These are phyloP conservation scores for Aspergillus ruber DNA, from an alignment of 2,329 filamentous ascomycete genomes.

Conservation along the genomic window DNA sequence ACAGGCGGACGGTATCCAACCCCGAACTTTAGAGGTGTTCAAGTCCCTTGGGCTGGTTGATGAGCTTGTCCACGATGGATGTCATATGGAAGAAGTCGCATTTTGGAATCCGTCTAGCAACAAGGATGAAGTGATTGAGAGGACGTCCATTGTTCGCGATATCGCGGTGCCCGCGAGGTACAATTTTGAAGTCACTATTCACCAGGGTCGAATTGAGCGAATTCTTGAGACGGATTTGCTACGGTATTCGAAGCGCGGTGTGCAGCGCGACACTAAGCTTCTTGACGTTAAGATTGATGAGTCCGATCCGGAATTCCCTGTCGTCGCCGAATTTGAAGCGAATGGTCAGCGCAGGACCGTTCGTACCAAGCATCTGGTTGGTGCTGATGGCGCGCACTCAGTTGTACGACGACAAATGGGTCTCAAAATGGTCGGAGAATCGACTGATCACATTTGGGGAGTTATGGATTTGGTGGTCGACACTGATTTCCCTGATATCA, in stretches of 20 bases:
- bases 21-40: conserved; percentile 39
- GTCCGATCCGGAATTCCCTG: conserved; percentile 37
- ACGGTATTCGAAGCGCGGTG: conserved; percentile 50
- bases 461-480: conserved; percentile 68
- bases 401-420: conserved; percentile 54
- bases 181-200: conserved; percentile 63
- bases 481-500: conserved; percentile 72
- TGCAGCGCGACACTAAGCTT: conserved; percentile 62
- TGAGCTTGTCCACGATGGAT: conserved; percentile 34
- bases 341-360: conserved; percentile 34
- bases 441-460: conserved; percentile 66
- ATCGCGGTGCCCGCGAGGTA: conserved; percentile 63
- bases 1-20: conserved; percentile 40
- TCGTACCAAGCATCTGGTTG: conserved; percentile 63
- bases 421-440: conserved; percentile 56
- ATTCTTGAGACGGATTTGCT: conserved; percentile 62
- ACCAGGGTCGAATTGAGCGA: conserved; percentile 65
- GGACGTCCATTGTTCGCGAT: conserved; percentile 50
- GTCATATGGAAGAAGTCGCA: conserved; percentile 50
- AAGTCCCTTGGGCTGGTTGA: conserved; percentile 37
- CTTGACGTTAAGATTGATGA: conserved; percentile 54
- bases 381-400: conserved; percentile 65
- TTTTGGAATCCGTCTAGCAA: conserved; percentile 61
- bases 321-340: conserved; percentile 28
- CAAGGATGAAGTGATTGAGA: conserved; percentile 48